A percentile compares a stretch with the other conserved stretches of the same genome.
phyloP scores from a whole-genome alignment of 2,329 filamentous ascomycete species.

The Alternaria burnsii region DNA sequence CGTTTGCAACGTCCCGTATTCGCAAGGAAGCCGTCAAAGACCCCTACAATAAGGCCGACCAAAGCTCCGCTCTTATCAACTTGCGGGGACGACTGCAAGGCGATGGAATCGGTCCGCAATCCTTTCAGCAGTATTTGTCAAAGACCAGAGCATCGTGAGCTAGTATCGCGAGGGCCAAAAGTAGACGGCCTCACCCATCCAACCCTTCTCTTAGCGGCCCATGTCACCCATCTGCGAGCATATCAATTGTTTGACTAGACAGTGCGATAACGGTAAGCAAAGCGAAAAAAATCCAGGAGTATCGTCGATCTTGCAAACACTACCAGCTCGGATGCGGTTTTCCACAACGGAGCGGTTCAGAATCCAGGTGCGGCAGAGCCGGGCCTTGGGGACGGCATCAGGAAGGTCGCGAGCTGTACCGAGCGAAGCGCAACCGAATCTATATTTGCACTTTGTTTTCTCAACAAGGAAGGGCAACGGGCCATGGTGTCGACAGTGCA shows the following conservation, averaged over 20 bases:
- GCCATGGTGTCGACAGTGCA: neutral
- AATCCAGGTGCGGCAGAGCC: neutral
- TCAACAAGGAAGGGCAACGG: neutral
- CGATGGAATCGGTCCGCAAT: conserved; percentile 5
- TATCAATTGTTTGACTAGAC: neutral
- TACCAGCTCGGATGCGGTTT: neutral
- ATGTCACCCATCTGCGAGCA: neutral
- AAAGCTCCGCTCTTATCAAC: neutral
- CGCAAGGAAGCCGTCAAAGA: neutral
- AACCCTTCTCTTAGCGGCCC: neutral
- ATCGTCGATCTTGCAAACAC: neutral
- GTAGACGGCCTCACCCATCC: neutral
- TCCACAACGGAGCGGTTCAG: neutral
- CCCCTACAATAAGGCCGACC: neutral
- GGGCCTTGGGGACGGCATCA: neutral
- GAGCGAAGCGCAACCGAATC: neutral
- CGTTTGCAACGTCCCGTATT: neutral
- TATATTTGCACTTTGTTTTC: neutral
- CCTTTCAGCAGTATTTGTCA: neutral
- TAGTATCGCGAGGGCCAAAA: neutral
- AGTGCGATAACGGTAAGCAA: neutral
- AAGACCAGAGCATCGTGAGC: neutral
- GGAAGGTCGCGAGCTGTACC: neutral
- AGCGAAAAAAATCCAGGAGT: neutral
- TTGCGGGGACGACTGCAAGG: conserved; percentile 1